These are phyloP conservation scores for Euryodendron excelsum DNA, from an alignment of 148 eudicot species.

Conservation along the genomic window DNA sequence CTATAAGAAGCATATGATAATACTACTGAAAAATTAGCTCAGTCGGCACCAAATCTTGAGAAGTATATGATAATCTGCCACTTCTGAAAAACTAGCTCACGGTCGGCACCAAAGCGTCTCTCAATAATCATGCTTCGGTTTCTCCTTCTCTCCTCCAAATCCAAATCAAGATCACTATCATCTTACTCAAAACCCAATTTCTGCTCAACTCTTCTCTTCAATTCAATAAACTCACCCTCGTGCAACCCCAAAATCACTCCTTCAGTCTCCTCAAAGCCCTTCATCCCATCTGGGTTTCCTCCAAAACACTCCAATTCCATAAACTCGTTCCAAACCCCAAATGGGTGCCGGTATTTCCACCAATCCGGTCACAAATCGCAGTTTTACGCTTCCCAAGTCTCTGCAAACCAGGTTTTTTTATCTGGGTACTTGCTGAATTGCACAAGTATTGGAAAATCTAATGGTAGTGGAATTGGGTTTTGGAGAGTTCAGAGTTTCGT, in stretches of 20 bases:
- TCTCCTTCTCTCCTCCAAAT: slow-evolving; percentile 1
- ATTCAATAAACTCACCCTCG: neutral
- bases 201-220: neutral
- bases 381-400: neutral
- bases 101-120: no score
- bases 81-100: no score
- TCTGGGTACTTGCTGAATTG: neutral
- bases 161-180: neutral
- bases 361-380: neutral
- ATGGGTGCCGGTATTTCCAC: neutral
- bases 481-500: slow-evolving; percentile 5
- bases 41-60: no score
- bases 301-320: neutral
- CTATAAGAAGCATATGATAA: no score
- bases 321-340: neutral
- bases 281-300: neutral
- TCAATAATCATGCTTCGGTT: slow-evolving; percentile 11
- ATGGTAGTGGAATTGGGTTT: slow-evolving; percentile 24
- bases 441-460: neutral
- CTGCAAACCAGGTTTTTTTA: neutral
- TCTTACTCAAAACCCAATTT: neutral
- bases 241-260: neutral
- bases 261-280: neutral
- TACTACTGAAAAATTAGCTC: no score
- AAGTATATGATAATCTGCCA: no score